Percentiles rank a stretch among this genome's conserved stretches.
Evolutionary conservation across 2,329 filamentous ascomycete genomes (phyloP).

Genomic region (Coniella lustricola): DNA sequence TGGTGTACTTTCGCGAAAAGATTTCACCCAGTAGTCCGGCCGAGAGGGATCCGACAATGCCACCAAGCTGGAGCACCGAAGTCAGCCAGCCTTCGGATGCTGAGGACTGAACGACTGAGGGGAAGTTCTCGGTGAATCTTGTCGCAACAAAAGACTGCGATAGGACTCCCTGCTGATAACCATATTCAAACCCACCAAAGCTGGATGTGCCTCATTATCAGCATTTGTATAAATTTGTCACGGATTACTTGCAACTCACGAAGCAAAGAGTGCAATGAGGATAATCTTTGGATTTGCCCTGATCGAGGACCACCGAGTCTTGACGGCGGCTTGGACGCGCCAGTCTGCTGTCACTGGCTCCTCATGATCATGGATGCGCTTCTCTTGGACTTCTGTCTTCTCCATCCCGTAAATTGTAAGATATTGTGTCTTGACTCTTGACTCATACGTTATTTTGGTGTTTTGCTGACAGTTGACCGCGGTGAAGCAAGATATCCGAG

Average conservation of each 20-base stretch:
- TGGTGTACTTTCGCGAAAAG: conserved; percentile 44
- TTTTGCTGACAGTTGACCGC: no score
- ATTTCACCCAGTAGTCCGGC: conserved; percentile 42
- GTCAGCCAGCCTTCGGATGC: conserved; percentile 44
- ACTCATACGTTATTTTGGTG: no score
- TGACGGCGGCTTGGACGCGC: conserved; percentile 5
- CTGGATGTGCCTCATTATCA: no score
- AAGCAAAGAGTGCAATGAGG: conserved; percentile 13
- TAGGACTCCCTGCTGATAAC: conserved; percentile 48
- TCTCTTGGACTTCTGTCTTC: not conserved
- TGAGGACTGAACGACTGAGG: conserved; percentile 37
- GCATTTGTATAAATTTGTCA: no score
- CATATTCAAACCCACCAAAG: conserved; percentile 46
- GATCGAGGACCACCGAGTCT: conserved; percentile 12
- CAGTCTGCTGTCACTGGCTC: conserved; percentile 6
- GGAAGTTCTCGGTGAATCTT: conserved; percentile 42
- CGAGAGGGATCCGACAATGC: conserved; percentile 40
- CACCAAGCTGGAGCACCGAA: conserved; percentile 42
- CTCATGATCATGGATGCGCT: not conserved
- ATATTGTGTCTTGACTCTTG: not conserved
- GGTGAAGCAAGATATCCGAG: no score
- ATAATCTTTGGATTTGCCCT: conserved; percentile 12
- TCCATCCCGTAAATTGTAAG: not conserved
- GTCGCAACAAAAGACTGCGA: conserved; percentile 48
- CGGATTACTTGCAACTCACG: not conserved